A percentile compares a stretch with the other conserved stretches of the same genome.
Conservation (phyloP, 2,329 filamentous ascomycete genomes). For the Lasiodiplodia sp. region DNA sequence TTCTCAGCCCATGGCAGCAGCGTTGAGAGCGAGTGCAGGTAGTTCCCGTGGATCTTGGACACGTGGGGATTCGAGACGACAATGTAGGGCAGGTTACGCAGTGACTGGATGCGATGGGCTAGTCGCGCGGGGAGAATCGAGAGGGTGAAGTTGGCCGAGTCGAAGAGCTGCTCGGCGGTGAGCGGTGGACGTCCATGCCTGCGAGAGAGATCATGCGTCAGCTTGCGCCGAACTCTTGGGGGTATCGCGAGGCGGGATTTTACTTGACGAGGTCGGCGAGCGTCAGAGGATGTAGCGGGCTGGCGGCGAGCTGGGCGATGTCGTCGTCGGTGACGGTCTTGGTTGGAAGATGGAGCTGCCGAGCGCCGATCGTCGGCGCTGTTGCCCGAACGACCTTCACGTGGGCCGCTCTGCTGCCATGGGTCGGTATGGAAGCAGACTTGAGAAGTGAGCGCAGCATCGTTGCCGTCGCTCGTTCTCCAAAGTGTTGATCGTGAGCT, state of each 20-base stretch:
- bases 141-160: constrained; percentile 94
- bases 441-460: constrained; percentile 25
- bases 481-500: constrained; percentile 10
- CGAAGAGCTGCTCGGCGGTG: constrained; percentile 78
- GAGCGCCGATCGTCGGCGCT: not conserved
- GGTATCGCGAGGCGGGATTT: constrained; percentile 33
- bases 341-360: constrained; percentile 43
- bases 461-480: constrained; percentile 25
- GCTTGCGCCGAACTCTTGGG: not conserved
- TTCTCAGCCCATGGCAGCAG: constrained; percentile 82
- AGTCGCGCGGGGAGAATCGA: constrained; percentile 90
- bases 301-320: constrained; percentile 78
- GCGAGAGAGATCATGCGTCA: constrained; percentile 9
- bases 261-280: constrained; percentile 90
- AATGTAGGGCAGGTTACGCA: constrained; percentile 94
- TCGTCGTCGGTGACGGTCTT: constrained; percentile 69
- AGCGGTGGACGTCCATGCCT: constrained; percentile 84
- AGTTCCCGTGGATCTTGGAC: constrained; percentile 93
- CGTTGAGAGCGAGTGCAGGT: constrained; percentile 89
- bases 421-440: constrained; percentile 8
- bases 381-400: not conserved
- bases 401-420: constrained; percentile 7
- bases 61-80: constrained; percentile 98
- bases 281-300: constrained; percentile 80
- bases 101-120: constrained; percentile 89